phyloP scores from a whole-genome alignment of 2,329 filamentous ascomycete genomes.

The Verticillium dahliae region DNA sequence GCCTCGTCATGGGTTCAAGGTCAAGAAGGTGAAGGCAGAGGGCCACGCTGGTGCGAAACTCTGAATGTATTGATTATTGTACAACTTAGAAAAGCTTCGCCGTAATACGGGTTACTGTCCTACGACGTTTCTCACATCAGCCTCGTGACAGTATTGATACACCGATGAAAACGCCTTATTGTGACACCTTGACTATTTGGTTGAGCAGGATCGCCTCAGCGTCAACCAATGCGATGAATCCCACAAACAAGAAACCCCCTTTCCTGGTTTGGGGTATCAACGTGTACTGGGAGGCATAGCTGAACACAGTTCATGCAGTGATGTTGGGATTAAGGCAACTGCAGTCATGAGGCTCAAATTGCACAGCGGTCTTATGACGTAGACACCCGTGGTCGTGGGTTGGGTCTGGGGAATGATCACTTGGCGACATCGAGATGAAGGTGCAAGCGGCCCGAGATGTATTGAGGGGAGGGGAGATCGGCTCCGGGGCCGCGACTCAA shows the following conservation, averaged over 20 bases:
- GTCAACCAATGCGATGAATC: too few species aligned
- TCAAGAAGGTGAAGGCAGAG: constrained; percentile 24
- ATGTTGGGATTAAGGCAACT: background rate
- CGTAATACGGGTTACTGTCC: background rate
- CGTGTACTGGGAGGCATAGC: too few species aligned
- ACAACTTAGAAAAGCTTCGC: too few species aligned
- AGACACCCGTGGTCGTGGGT: background rate
- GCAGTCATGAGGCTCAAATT: background rate
- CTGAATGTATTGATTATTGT: background rate
- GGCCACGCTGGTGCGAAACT: background rate
- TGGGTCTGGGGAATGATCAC: background rate
- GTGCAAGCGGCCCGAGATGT: background rate
- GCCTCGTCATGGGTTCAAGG: constrained; percentile 52
- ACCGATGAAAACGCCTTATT: too few species aligned
- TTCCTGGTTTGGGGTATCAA: too few species aligned
- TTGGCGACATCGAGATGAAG: background rate
- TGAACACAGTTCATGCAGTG: too few species aligned
- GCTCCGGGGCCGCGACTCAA: background rate
- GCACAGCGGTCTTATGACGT: background rate
- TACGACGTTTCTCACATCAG: too few species aligned
- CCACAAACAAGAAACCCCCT: too few species aligned
- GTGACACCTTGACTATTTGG: too few species aligned
- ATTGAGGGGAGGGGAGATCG: background rate
- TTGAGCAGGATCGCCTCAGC: too few species aligned
- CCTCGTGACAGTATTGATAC: too few species aligned